phyloP scores from a whole-genome alignment of 164 flowering plant species.

The Piper betle region DNA sequence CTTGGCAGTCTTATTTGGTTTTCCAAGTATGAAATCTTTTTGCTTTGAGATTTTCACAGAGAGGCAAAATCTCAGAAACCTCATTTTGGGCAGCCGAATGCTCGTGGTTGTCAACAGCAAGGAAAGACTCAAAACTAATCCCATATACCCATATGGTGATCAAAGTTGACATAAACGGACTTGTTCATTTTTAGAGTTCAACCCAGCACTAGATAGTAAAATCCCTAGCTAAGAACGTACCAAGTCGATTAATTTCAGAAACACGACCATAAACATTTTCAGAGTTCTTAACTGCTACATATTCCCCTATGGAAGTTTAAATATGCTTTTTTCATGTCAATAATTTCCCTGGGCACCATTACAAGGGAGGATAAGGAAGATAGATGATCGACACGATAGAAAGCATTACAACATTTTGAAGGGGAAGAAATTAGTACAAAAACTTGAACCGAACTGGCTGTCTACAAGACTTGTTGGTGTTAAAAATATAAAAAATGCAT shows the following conservation, averaged over 20 bases:
- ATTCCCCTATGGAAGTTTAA: conserved; percentile 97
- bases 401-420: neutral
- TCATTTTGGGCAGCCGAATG: conserved; percentile 55
- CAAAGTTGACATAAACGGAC: conserved; percentile 1
- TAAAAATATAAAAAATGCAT: too few relatives aligned
- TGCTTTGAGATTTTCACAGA: conserved; percentile 65
- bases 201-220: neutral
- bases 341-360: conserved; percentile 54
- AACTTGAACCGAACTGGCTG: conserved; percentile 99
- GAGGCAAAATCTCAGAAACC: conserved; percentile 59
- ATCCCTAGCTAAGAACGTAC: too few relatives aligned
- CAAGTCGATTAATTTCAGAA: conserved; percentile 54
- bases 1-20: conserved; percentile 65
- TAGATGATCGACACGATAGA: too few relatives aligned
- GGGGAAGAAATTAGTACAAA: neutral
- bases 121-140: conserved; percentile 85
- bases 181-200: too few relatives aligned
- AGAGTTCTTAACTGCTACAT: conserved; percentile 92
- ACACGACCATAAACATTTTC: conserved; percentile 70
- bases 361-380: too few relatives aligned
- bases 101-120: conserved; percentile 73
- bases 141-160: conserved; percentile 87
- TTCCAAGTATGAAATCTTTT: conserved; percentile 63
- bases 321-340: conserved; percentile 97
- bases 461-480: too few relatives aligned